phyloP scores from a whole-genome alignment of 495 filamentous ascomycete species.

The Pyrenula massariospora region DNA sequence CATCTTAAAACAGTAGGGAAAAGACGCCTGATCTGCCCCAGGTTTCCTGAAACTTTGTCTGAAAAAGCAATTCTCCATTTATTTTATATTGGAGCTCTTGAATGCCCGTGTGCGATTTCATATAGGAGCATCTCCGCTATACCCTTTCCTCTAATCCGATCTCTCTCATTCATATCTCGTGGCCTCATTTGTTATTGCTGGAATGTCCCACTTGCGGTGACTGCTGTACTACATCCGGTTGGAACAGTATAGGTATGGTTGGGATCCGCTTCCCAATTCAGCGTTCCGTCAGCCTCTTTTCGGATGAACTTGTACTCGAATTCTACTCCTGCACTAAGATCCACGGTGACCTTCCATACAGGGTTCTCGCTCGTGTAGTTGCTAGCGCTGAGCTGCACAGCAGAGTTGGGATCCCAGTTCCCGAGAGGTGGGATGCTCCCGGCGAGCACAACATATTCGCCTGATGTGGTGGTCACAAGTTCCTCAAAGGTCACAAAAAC shows the following conservation, averaged over 20 bases:
- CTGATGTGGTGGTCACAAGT: slow-evolving; percentile 38
- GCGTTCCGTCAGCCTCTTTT: slow-evolving; percentile 35
- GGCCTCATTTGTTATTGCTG: slow-evolving; percentile 20
- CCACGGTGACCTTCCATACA: slow-evolving; percentile 43
- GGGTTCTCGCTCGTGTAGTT: slow-evolving; percentile 43
- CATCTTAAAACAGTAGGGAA: too few relatives aligned
- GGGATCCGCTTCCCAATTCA: slow-evolving; percentile 54
- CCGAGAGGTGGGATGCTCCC: slow-evolving; percentile 45
- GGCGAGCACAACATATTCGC: slow-evolving; percentile 47
- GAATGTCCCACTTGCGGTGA: slow-evolving; percentile 13
- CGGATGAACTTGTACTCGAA: slow-evolving; percentile 63
- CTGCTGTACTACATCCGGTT: slow-evolving; percentile 26
- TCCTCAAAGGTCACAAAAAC: slow-evolving; percentile 51
- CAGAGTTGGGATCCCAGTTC: slow-evolving; percentile 38
- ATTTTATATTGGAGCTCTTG: too few relatives aligned
- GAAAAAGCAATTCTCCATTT: too few relatives aligned
- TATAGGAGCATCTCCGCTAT: too few relatives aligned
- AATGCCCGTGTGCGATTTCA: too few relatives aligned
- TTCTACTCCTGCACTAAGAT: slow-evolving; percentile 34
- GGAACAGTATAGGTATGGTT: slow-evolving; percentile 50
- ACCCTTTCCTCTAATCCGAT: too few relatives aligned
- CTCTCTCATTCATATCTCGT: too few relatives aligned
- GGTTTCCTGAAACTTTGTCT: too few relatives aligned
- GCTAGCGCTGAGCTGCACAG: slow-evolving; percentile 37
- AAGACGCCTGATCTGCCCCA: too few relatives aligned